Base-by-base conservation (phyloP, 495 filamentous ascomycete species). In the Penicillium verhagenii region DNA sequence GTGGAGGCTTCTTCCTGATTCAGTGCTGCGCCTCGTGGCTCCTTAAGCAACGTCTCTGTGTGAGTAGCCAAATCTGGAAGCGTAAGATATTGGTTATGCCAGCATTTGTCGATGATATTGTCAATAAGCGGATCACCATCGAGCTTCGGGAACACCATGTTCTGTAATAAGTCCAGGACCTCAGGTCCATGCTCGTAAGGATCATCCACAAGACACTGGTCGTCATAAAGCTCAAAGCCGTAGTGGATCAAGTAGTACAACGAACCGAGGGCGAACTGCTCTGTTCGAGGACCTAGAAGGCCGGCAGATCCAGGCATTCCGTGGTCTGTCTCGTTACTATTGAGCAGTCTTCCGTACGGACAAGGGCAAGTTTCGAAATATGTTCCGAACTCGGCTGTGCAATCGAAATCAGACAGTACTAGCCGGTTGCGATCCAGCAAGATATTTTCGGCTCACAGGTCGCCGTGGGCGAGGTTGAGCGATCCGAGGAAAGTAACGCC, bases 191-290 rank as follows among this genome's bases (percentile, higher is more conserved):
- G 68, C 1, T 75, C 67, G n/a, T 64, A 53, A 40, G 64, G 63
- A 66, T 71, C 66, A 8, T 73, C 61, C 20, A 63, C 52, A 31
- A 72, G 61, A 59, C 52, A 54, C 49, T 47, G 64, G 61, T 74
- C 66, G 26, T 56, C 65, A 58, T 69, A 72, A 54, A 74, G 64
- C 49, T 72, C 68, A 61, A 71, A 69, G 5, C 69, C 70, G 47
- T 76, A 74, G 49, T 72, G 71, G 16, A 75, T 72, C 2, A 67
- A 37, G 46, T 75, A 75, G 54, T 55, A 73, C 21, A 73, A 47
- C n/a, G 66, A 72, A 47, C 71, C 72, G 24, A 73, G 63, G 26
- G 71, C 69, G 25, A 75, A 73, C 31, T 70, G 68, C 53, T 75
- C 71, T 28, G 66, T 73, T 16, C 67, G 66, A 59, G 71, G 52